phyloP scores from a whole-genome alignment of 2,329 filamentous ascomycete genomes.

The Cadophora sp. region DNA sequence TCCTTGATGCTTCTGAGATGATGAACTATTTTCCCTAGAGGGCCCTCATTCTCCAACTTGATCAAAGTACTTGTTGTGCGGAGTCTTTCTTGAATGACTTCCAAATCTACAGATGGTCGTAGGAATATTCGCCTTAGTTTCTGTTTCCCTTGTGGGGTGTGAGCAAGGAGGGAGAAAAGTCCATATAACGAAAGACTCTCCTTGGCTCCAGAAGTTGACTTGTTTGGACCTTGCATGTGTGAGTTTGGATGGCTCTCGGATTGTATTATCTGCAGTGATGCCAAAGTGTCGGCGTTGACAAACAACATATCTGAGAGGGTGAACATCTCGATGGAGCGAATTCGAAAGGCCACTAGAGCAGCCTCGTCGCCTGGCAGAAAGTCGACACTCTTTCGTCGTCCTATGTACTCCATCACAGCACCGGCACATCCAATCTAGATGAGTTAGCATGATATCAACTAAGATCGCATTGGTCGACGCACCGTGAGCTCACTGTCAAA shows the following conservation, averaged over 20 bases:
- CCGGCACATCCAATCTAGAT: constrained; percentile 77
- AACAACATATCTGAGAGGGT: constrained; percentile 73
- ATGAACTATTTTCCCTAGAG: constrained; percentile 61
- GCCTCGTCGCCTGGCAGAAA: constrained; percentile 66
- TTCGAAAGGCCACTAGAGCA: constrained; percentile 60
- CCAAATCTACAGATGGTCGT: constrained; percentile 73
- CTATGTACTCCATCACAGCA: constrained; percentile 81
- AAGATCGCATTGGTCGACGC: constrained; percentile 34
- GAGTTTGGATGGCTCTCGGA: constrained; percentile 84
- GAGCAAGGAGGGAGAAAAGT: constrained; percentile 76
- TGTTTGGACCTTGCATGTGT: constrained; percentile 74
- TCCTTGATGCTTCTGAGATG: constrained; percentile 77
- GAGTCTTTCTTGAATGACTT: constrained; percentile 74
- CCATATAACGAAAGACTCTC: constrained; percentile 86
- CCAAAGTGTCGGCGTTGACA: constrained; percentile 79
- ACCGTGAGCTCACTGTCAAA: constrained; percentile 76
- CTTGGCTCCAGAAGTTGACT: constrained; percentile 68
- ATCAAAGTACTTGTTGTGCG: constrained; percentile 71
- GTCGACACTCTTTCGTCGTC: constrained; percentile 68
- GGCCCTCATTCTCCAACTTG: constrained; percentile 68
- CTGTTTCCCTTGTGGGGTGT: constrained; percentile 79
- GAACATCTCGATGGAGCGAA: constrained; percentile 77
- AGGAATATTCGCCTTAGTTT: constrained; percentile 82
- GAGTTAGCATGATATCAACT: constrained; percentile 20
- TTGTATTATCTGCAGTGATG: constrained; percentile 84